Evolutionary conservation across 23 red algal species (phyloP).

Genomic region (Gracilariopsis chorda): DNA sequence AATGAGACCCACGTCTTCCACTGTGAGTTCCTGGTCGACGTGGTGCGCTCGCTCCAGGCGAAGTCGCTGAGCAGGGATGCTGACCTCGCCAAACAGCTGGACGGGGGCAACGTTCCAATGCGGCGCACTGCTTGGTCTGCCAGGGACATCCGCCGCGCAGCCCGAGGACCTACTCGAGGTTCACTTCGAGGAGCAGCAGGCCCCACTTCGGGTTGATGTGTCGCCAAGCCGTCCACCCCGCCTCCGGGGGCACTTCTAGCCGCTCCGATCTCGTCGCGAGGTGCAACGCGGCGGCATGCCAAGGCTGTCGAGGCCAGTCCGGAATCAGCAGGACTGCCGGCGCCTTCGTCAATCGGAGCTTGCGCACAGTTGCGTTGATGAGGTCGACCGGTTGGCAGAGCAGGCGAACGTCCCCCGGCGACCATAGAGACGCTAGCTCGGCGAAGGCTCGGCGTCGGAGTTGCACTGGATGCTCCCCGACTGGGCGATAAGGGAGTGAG

Average conservation of each 20-base stretch:
- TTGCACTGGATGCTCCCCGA: neutral
- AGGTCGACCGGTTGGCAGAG: slow-evolving; percentile 4
- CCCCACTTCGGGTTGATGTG: neutral
- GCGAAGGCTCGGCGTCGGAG: neutral
- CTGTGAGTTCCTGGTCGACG: neutral
- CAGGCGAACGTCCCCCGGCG: neutral
- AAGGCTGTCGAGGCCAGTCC: neutral
- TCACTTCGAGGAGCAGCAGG: neutral
- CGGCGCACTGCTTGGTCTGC: neutral
- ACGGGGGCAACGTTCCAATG: neutral
- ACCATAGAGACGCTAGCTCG: neutral
- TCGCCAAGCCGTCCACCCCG: neutral
- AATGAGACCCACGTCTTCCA: neutral
- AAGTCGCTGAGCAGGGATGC: neutral
- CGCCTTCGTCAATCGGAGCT: neutral
- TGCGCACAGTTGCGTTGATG: neutral
- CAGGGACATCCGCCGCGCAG: neutral
- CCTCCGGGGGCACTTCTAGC: neutral
- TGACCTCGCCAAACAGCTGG: no score
- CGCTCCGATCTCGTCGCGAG: neutral
- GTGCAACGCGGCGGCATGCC: neutral
- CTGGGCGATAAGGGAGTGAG: neutral
- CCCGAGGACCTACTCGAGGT: neutral
- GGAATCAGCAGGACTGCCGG: slow-evolving; percentile 16
- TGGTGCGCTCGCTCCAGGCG: neutral